Percentiles rank a stretch among this genome's conserved stretches.
Evolutionary conservation across 345 rosid genomes (phyloP).

Genomic region (Mercurialis annua): DNA sequence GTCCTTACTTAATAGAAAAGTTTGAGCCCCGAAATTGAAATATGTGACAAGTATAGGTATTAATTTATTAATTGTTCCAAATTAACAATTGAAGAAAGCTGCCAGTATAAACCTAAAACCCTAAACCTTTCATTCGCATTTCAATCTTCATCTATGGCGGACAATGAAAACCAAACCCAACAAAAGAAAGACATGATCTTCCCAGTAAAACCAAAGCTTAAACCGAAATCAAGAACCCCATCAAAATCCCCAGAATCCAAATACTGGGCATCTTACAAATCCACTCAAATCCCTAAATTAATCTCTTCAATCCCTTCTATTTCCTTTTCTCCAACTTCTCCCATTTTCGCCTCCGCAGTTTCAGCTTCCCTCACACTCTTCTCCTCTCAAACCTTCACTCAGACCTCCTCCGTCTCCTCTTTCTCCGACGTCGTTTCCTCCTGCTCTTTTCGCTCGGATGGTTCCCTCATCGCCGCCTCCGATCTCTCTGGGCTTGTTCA

Average conservation of each 20-base stretch:
- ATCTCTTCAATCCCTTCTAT: conserved; percentile 57
- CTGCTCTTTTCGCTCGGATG: conserved; percentile 76
- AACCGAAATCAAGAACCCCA: conserved; percentile 48
- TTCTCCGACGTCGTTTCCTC: conserved; percentile 80
- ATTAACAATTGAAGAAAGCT: too few species aligned
- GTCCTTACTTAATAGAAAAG: too few species aligned
- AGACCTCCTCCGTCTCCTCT: conserved; percentile 48
- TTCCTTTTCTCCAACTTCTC: conserved; percentile 66
- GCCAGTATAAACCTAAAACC: conserved; percentile 18
- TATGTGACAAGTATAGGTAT: too few species aligned
- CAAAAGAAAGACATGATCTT: conserved; percentile 29
- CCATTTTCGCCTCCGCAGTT: conserved; percentile 61
- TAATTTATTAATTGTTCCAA: too few species aligned
- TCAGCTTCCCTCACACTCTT: conserved; percentile 67
- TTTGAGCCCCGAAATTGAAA: too few species aligned
- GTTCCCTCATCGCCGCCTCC: conserved; percentile 76
- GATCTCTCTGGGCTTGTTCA: conserved; percentile 75
- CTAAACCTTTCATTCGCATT: conserved; percentile 1
- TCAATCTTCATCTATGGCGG: conserved; percentile 13
- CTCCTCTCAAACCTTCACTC: conserved; percentile 44
- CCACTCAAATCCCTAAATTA: conserved; percentile 46
- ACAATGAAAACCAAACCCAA: not conserved
- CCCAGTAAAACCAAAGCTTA: conserved; percentile 65
- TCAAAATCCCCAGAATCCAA: conserved; percentile 73
- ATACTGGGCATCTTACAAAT: conserved; percentile 88